A percentile compares a stretch with the other conserved stretches of the same genome.
These are phyloP conservation scores for Selaginella tamariscina DNA, from an alignment of 75 land plant species.

Conservation along the genomic window DNA sequence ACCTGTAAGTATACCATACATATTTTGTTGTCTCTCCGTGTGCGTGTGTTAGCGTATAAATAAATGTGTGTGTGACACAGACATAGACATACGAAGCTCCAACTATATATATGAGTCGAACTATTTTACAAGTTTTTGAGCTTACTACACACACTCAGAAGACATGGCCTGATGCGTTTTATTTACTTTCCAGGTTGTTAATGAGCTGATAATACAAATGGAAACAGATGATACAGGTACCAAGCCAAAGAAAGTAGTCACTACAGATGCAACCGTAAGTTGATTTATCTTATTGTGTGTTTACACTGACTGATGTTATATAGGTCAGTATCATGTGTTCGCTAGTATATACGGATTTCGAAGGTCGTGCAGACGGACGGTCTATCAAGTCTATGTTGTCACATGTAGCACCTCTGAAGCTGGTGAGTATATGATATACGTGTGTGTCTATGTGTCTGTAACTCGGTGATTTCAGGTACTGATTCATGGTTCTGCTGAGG, in stretches of 20 bases:
- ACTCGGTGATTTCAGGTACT: conserved; percentile 46
- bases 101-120: too few species aligned
- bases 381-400: conserved; percentile 77
- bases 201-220: background rate
- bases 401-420: conserved; percentile 89
- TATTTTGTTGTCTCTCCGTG: too few species aligned
- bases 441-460: background rate
- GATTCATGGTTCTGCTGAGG: conserved; percentile 96
- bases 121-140: too few species aligned
- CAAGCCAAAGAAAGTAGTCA: background rate
- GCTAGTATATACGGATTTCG: conserved; percentile 74
- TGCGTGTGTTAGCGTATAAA: too few species aligned
- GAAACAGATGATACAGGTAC: background rate
- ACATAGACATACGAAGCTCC: too few species aligned
- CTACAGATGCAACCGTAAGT: background rate
- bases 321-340: background rate
- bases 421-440: conserved; percentile 28
- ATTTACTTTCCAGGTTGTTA: background rate
- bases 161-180: too few species aligned
- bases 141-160: too few species aligned
- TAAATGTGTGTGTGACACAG: too few species aligned
- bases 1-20: conserved; percentile 40
- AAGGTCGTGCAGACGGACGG: conserved; percentile 93
- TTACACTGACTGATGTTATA: background rate
- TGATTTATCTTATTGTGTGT: background rate